Evolutionary conservation across 345 rosid genomes (phyloP).

Genomic region (Aquilaria yunnanensis): DNA sequence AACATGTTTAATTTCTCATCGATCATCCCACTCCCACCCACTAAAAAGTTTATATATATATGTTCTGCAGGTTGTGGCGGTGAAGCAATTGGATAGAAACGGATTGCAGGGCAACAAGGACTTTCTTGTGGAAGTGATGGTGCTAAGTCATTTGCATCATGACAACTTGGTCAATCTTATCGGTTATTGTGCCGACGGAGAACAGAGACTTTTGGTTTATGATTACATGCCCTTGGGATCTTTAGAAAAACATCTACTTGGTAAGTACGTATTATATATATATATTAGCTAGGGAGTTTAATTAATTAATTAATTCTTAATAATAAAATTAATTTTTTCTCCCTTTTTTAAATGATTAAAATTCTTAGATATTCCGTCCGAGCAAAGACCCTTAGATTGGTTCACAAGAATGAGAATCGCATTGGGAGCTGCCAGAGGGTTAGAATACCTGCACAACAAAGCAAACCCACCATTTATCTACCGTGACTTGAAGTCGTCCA

Average conservation of each 20-base stretch:
- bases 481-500: slow-evolving; percentile 3
- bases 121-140: slow-evolving; percentile 24
- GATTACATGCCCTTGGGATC: slow-evolving; percentile 9
- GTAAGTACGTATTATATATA: not conserved
- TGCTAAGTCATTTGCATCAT: slow-evolving; percentile 23
- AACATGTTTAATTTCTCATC: no score
- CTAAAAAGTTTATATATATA: no score
- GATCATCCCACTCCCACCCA: no score
- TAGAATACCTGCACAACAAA: no score
- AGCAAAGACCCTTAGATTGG: slow-evolving; percentile 8
- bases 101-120: slow-evolving; percentile 29
- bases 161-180: slow-evolving; percentile 24
- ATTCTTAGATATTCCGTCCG: not conserved
- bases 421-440: no score
- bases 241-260: not conserved
- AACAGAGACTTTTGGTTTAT: slow-evolving; percentile 7
- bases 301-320: no score
- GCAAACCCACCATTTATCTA: not conserved
- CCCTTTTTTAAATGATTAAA: no score
- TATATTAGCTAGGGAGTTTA: no score
- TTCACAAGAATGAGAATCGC: slow-evolving; percentile 1
- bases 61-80: slow-evolving; percentile 15
- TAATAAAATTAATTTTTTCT: no score
- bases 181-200: slow-evolving; percentile 15
- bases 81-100: slow-evolving; percentile 26